Conservation (phyloP, 176 grass and related monocot genomes). For the Puccinellia tenuiflora region DNA sequence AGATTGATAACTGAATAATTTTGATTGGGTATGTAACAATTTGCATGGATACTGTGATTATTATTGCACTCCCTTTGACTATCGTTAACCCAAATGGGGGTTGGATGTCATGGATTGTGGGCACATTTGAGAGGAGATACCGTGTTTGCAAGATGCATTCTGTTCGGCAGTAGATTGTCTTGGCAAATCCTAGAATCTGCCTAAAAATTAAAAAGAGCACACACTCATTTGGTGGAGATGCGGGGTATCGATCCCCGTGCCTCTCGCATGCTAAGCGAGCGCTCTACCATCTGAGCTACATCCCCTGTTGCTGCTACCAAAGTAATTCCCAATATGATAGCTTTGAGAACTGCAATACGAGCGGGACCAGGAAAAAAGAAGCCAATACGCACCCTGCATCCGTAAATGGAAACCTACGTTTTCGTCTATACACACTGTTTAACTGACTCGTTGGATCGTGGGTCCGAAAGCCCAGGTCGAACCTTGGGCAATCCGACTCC, state of each 20-base stretch:
- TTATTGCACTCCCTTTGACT: not conserved
- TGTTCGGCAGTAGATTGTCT: not conserved
- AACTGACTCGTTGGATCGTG: not conserved
- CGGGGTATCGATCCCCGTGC: no score
- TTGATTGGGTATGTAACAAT: not conserved
- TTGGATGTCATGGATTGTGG: not conserved
- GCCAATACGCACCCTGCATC: not conserved
- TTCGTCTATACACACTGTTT: not conserved
- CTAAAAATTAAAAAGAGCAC: no score
- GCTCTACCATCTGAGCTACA: slow-evolving; percentile 43
- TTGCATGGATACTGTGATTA: not conserved
- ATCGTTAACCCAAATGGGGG: slow-evolving; percentile 24
- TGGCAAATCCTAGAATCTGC: no score
- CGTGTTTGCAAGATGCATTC: no score
- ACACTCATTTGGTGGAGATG: no score
- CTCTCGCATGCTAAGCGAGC: slow-evolving; percentile 99
- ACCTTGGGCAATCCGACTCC: not conserved
- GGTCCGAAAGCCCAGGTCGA: not conserved
- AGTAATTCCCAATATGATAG: no score
- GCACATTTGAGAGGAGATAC: not conserved
- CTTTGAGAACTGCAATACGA: no score
- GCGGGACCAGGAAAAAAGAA: no score
- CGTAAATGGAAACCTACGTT: not conserved
- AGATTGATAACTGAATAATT: not conserved
- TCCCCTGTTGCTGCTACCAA: no score